These are phyloP conservation scores for Aspergillus tubingensis DNA, from an alignment of 2,329 filamentous ascomycete species.

Conservation along the genomic window DNA sequence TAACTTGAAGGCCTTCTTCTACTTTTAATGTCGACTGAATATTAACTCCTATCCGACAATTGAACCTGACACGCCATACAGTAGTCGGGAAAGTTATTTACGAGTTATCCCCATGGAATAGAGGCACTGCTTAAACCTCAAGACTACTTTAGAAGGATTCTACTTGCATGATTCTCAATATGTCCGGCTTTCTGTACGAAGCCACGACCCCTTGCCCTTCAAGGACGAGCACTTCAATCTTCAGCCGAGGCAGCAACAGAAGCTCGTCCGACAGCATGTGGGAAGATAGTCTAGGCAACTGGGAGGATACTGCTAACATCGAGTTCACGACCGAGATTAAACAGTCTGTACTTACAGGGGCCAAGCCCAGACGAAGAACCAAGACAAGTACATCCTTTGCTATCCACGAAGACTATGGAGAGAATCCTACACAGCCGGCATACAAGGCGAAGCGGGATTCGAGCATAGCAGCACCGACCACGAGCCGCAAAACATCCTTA, in stretches of 20 bases:
- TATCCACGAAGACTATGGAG: constrained; percentile 42
- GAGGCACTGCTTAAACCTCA: not conserved
- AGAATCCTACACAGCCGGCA: constrained; percentile 12
- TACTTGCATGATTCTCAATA: not conserved
- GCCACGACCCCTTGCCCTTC: constrained; percentile 38
- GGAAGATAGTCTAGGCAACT: constrained; percentile 26
- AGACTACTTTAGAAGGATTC: not conserved
- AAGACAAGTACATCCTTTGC: constrained; percentile 32
- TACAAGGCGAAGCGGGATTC: constrained; percentile 24
- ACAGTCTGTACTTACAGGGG: constrained; percentile 30
- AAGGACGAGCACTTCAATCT: constrained; percentile 24
- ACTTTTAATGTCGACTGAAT: no score
- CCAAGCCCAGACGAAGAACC: constrained; percentile 33
- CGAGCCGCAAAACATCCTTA: constrained; percentile 36
- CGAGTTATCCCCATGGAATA: not conserved
- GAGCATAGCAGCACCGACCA: constrained; percentile 10
- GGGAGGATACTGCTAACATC: constrained; percentile 41
- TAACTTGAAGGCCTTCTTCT: not conserved
- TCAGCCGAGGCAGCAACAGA: constrained; percentile 19
- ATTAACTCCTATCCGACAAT: not conserved
- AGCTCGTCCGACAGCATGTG: constrained; percentile 27
- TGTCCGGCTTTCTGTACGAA: constrained; percentile 30
- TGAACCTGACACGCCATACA: not conserved
- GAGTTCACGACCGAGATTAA: constrained; percentile 46
- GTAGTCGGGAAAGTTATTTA: not conserved